These are phyloP conservation scores for Stylonectria norvegica DNA, from an alignment of 2,329 filamentous ascomycete genomes.

Conservation along the genomic window DNA sequence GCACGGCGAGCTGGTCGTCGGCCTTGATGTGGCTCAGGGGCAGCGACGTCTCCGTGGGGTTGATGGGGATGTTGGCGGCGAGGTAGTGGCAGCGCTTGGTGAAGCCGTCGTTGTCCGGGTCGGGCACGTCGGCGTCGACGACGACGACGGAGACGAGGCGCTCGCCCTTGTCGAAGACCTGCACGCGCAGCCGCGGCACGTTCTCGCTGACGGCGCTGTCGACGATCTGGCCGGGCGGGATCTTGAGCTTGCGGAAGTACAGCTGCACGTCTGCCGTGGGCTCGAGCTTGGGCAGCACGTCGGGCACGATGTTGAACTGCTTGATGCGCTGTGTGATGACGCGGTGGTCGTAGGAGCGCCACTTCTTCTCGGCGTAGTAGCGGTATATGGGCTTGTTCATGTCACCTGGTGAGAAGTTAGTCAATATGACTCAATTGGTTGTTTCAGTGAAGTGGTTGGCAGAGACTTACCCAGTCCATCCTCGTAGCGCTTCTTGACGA, in stretches of 20 bases:
- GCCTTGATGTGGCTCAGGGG: constrained; percentile 60
- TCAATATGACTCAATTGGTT: constrained; percentile 17
- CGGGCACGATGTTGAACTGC: constrained; percentile 84
- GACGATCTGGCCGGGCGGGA: constrained; percentile 76
- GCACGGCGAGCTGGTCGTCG: constrained; percentile 64
- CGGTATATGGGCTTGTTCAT: constrained; percentile 97
- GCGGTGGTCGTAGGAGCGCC: constrained; percentile 77
- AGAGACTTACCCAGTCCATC: constrained; percentile 77
- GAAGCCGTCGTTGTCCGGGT: constrained; percentile 71
- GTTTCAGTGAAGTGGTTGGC: background rate
- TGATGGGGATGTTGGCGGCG: constrained; percentile 60
- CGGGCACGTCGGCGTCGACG: constrained; percentile 86
- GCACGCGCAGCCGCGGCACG: constrained; percentile 73
- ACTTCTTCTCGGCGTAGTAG: constrained; percentile 80
- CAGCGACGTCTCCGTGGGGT: constrained; percentile 54
- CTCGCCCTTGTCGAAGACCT: constrained; percentile 78
- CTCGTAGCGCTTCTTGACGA: constrained; percentile 91
- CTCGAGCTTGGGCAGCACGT: constrained; percentile 77
- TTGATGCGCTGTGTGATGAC: constrained; percentile 80
- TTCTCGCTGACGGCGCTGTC: constrained; percentile 69
- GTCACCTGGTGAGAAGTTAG: constrained; percentile 58
- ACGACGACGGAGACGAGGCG: constrained; percentile 82
- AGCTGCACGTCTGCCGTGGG: constrained; percentile 77
- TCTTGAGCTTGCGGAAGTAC: constrained; percentile 67
- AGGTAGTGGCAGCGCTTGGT: constrained; percentile 82